Conservation (phyloP, 257 asterid species). For the Lycium barbarum region DNA sequence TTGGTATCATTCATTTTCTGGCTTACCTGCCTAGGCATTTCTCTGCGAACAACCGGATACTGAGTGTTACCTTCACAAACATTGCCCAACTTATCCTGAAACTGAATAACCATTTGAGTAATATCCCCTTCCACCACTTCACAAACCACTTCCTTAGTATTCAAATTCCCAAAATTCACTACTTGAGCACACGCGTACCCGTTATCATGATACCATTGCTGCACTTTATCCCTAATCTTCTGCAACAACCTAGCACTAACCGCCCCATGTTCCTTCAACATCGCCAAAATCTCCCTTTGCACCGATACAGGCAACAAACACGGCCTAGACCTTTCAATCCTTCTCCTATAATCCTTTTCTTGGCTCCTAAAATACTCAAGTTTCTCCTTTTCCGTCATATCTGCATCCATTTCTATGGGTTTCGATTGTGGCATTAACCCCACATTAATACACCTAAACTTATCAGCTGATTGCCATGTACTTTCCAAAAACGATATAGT, state of each 20-base stretch:
- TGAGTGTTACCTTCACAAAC: slow-evolving; percentile 90
- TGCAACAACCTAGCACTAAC: slow-evolving; percentile 95
- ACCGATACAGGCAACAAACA: slow-evolving; percentile 82
- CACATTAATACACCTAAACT: slow-evolving; percentile 87
- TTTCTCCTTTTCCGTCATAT: slow-evolving; percentile 93
- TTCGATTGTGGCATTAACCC: slow-evolving; percentile 88
- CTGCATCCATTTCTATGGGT: slow-evolving; percentile 91
- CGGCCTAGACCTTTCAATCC: slow-evolving; percentile 79
- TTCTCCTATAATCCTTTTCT: slow-evolving; percentile 80
- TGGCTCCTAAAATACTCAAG: slow-evolving; percentile 65
- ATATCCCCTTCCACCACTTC: slow-evolving; percentile 99
- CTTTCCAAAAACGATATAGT: slow-evolving; percentile 81
- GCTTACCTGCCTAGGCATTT: slow-evolving; percentile 78
- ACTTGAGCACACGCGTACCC: slow-evolving; percentile 96
- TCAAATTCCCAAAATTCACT: slow-evolving; percentile 94
- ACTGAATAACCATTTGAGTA: slow-evolving; percentile 83
- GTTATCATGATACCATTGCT: slow-evolving; percentile 94
- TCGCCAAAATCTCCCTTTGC: slow-evolving; percentile 67
- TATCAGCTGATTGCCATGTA: slow-evolving; percentile 89
- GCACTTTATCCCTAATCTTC: slow-evolving; percentile 92
- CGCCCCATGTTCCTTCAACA: slow-evolving; percentile 76
- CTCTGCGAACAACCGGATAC: slow-evolving; percentile 80
- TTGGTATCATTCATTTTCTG: neutral
- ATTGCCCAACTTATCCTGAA: slow-evolving; percentile 97
- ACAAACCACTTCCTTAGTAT: slow-evolving; percentile 92